Base-by-base conservation (phyloP, 2,329 filamentous ascomycete species). In the Neonectria hederae region DNA sequence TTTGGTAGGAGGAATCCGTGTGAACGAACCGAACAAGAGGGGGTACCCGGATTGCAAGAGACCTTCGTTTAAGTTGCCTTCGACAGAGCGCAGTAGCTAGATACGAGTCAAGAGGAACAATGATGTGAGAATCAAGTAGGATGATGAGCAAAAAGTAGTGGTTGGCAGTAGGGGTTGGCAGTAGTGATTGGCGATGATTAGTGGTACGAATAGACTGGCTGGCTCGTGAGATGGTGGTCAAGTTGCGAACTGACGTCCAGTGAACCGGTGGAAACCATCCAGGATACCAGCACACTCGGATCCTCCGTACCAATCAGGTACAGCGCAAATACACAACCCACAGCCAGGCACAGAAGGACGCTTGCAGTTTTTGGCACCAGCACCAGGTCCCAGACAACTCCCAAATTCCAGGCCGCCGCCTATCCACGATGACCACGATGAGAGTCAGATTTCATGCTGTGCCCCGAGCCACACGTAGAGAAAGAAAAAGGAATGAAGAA, bases 11-110 rank as follows among this genome's bases (percentile, higher is more conserved):
- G 19, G 6, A 38, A 28, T n/a, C 26, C 21, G 32, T 19, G 17
- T 35, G 14, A 19, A 45, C 26, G 13, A 35, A 17, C 32, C 13
- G 14, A 38, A 14, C 22, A 11, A 19, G n/a, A 21, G 5, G 24
- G 24, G n/a, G 14, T 28, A 26, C 21, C 5, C 24, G 38, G 38
- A 10, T 28, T 35, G 26, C 26, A 14, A 19, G 43, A 21, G 13
- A 5, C 9, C 22, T 40, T 53, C 17, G 38, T 59, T 61, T 65
- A 54, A 63, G 56, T 70, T 67, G 28, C 56, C 56, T 59, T 64
- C 57, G 55, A 52, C 55, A 43, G 48, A 56, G 21, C 21, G 52
- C 56, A 49, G 35, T 19, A 62, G 22, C 54, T 40, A 2, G n/a
- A 14, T 10, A 6, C 35, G 14, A 32, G 14, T 17, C 14, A 14